phyloP scores from a whole-genome alignment of 495 filamentous ascomycete genomes.

The Neurospora sp. region DNA sequence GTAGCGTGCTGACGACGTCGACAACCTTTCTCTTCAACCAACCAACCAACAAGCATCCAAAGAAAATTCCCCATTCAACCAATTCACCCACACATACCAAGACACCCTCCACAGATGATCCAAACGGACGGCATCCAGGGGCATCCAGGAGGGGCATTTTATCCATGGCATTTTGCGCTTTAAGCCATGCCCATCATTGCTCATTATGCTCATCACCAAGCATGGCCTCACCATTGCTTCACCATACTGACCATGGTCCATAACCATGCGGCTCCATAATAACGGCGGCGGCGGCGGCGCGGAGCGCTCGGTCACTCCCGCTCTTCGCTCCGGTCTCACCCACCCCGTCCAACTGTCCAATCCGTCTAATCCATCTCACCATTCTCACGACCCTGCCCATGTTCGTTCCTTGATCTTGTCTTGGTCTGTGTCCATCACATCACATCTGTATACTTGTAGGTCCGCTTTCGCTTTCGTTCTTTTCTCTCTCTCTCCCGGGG shows the following conservation, averaged over 20 bases:
- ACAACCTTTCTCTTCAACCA: not conserved
- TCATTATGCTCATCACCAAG: not conserved
- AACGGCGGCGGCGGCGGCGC: not conserved
- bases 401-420: not conserved
- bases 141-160: not conserved
- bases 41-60: not conserved
- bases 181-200: not conserved
- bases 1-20: not conserved
- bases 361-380: not conserved
- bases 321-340: not conserved
- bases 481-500: not conserved
- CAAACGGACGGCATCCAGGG: not conserved
- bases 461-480: not conserved
- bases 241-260: not conserved
- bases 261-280: not conserved
- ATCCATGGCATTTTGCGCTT: not conserved
- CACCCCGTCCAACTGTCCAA: not conserved
- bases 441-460: not conserved
- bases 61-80: not conserved
- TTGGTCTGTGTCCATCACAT: not conserved
- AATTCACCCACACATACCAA: not conserved
- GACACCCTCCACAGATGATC: not conserved
- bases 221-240: not conserved
- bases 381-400: not conserved
- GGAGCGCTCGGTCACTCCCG: not conserved